phyloP scores from a whole-genome alignment of 2,329 filamentous ascomycete species.

The Tympanopsis confertula region DNA sequence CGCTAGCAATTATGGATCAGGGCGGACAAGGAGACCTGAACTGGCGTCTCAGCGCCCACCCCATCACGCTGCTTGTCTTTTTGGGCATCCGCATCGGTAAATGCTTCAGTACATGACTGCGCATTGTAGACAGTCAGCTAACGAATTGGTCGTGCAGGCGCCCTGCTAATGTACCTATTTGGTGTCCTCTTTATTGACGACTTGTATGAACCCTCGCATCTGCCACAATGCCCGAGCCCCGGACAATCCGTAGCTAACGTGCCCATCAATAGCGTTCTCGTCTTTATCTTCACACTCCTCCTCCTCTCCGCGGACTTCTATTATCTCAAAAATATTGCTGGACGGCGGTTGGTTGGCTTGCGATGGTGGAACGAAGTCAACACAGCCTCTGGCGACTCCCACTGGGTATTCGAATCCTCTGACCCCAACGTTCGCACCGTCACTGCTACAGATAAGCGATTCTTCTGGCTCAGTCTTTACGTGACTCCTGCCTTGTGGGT shows the following conservation, averaged over 20 bases:
- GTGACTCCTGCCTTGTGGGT: constrained; percentile 32
- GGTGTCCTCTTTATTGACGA: constrained; percentile 53
- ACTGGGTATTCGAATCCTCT: constrained; percentile 36
- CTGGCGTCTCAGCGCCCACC: constrained; percentile 58
- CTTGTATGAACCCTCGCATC: constrained; percentile 29
- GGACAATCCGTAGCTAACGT: background rate
- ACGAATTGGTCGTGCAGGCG: constrained; percentile 26
- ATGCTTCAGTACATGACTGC: background rate
- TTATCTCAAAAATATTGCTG: constrained; percentile 39
- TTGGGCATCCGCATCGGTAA: constrained; percentile 45
- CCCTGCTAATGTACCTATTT: constrained; percentile 55
- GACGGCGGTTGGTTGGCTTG: constrained; percentile 32
- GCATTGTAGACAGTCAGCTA: background rate
- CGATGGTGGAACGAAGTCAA: constrained; percentile 40
- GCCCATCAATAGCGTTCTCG: constrained; percentile 23
- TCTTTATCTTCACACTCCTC: constrained; percentile 36
- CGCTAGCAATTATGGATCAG: too few species aligned
- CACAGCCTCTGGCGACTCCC: constrained; percentile 28
- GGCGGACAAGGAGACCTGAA: constrained; percentile 26
- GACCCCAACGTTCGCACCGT: constrained; percentile 27
- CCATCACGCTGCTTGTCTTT: constrained; percentile 56
- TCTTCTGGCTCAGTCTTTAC: constrained; percentile 37
- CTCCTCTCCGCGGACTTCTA: constrained; percentile 37
- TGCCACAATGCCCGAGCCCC: background rate
- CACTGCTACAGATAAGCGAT: constrained; percentile 33